Base-by-base conservation (phyloP, 495 filamentous ascomycete genomes). In the Evernia prunastri region DNA sequence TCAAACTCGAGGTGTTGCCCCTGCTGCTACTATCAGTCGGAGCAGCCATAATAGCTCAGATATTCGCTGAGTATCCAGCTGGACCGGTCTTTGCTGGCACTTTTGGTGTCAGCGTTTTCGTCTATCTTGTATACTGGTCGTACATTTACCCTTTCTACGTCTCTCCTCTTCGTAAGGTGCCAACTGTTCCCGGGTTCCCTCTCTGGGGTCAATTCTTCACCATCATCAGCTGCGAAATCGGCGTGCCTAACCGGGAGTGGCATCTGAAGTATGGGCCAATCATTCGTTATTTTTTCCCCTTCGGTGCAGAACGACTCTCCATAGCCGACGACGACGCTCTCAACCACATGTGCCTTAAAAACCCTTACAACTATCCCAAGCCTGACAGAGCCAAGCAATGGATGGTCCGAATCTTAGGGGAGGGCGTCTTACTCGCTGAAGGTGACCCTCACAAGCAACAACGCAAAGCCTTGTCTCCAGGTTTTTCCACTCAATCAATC, bases 361-460 rank as follows among this genome's bases (percentile, higher is more conserved):
- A 82, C 70, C 77, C 79, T 5, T 82, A 82, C 74, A 81, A 80
- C 69, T 82, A 76, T 67, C 78, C 78, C 23, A 81, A 82, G 64
- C 80, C 80, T 0, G 66, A 77, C 0, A 78, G 78, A 47, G 79
- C 78, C 3, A 78, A 76, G 73, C 70, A 77, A 35, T 81, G 78
- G 79, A 77, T 81, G 78, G 72, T 74, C 43, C 75, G 78, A 53
- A 78, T 81, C 45, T 68, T 81, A 35, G 79, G 79, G 36, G 74
- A 79, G 36, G 79, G 78, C 17, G 73, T 81, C 27, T 72, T 82
- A 49, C 72, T 82, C 13, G 78, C 78, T 33, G 79, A 81, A 59
- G 77, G 76, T 20, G 61, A 72, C n/a, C 74, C 76, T 20, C 79
- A 81, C 56, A 69, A 59, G 35, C 68, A 73, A 29, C 80, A 82